Conservation (phyloP, 2,329 filamentous ascomycete genomes). For the Stromatinia cepivora region DNA sequence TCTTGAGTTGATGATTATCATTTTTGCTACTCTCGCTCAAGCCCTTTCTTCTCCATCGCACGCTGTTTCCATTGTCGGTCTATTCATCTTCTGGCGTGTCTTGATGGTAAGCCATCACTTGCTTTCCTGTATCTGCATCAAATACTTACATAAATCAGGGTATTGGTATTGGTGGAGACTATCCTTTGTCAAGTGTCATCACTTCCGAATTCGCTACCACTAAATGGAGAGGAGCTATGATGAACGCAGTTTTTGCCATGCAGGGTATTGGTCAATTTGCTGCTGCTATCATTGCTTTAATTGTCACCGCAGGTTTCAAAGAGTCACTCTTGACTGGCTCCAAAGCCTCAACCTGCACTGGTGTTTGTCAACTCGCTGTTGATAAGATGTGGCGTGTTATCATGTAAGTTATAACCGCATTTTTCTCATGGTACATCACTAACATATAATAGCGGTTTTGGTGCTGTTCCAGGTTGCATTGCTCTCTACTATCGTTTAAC, state of each 20-base stretch:
- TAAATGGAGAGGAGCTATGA: constrained; percentile 84
- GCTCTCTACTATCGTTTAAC: constrained; percentile 82
- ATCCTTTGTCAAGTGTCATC: constrained; percentile 79
- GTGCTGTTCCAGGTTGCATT: constrained; percentile 75
- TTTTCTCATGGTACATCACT: neutral
- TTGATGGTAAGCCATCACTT: constrained; percentile 55
- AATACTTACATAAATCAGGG: constrained; percentile 45
- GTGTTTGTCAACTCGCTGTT: constrained; percentile 65
- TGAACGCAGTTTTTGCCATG: constrained; percentile 84
- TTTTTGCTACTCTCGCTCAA: constrained; percentile 74
- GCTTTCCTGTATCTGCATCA: too few species aligned
- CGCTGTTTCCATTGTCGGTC: constrained; percentile 61
- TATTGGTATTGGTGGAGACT: constrained; percentile 74
- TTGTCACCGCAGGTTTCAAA: constrained; percentile 72
- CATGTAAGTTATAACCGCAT: constrained; percentile 45
- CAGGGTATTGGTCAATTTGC: constrained; percentile 79
- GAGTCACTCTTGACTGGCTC: constrained; percentile 56
- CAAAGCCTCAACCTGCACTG: constrained; percentile 58
- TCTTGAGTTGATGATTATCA: constrained; percentile 76
- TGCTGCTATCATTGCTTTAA: constrained; percentile 73
- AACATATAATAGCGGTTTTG: constrained; percentile 56
- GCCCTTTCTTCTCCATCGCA: constrained; percentile 63
- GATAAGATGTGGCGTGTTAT: constrained; percentile 87
- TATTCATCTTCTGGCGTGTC: constrained; percentile 79
- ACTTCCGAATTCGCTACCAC: constrained; percentile 86